phyloP scores from a whole-genome alignment of 805 yeast genomes.

The Metschnikowia reukaufii region DNA sequence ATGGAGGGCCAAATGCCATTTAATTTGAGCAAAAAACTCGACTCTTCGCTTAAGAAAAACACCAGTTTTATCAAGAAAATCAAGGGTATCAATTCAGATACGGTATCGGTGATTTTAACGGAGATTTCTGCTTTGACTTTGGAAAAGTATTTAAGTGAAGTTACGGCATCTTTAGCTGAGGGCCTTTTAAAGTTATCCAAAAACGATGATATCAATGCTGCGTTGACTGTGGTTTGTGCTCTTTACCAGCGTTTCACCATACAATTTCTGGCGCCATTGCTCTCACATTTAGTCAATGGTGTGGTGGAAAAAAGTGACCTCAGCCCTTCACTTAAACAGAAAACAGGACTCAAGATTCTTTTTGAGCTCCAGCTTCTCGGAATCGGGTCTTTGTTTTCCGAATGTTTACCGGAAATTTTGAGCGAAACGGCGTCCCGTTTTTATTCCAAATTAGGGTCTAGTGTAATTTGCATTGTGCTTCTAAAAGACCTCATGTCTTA shows the following conservation, averaged over 20 bases:
- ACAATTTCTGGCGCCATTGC: slow-evolving; percentile 13
- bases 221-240: slow-evolving; percentile 65
- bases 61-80: slow-evolving; percentile 75
- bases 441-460: slow-evolving; percentile 5
- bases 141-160: slow-evolving; percentile 73
- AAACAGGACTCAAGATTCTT: slow-evolving; percentile 13
- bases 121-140: slow-evolving; percentile 65
- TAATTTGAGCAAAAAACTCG: slow-evolving; percentile 41
- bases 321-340: slow-evolving; percentile 11
- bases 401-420: slow-evolving; percentile 15
- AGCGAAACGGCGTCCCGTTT: slow-evolving; percentile 11
- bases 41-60: slow-evolving; percentile 79
- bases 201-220: slow-evolving; percentile 58
- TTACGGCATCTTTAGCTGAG: slow-evolving; percentile 61
- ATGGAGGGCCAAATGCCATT: slow-evolving; percentile 49
- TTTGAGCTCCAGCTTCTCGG: slow-evolving; percentile 17
- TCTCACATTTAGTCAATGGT: slow-evolving; percentile 14
- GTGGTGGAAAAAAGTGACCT: slow-evolving; percentile 3
- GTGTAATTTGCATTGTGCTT: slow-evolving; percentile 22
- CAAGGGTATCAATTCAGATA: slow-evolving; percentile 55
- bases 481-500: slow-evolving; percentile 31
- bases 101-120: slow-evolving; percentile 45
- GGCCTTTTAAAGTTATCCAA: slow-evolving; percentile 54
- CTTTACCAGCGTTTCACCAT: slow-evolving; percentile 72
- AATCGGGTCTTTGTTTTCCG: slow-evolving; percentile 12